Base-by-base conservation (phyloP, 768 basidiomycete genomes). In the Auriscalpium vulgare region DNA sequence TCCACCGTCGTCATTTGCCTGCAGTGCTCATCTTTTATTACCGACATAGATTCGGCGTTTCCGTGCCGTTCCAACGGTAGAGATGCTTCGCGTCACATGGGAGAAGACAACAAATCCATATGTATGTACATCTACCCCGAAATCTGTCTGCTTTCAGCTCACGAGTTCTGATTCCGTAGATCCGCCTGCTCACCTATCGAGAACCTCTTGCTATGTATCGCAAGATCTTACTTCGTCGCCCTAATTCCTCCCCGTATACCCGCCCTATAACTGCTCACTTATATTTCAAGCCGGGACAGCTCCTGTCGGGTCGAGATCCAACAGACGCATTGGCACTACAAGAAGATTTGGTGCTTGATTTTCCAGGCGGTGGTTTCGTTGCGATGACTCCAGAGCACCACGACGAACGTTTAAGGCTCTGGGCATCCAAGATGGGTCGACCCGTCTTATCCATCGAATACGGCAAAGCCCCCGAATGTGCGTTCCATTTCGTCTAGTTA, bases 371-470 rank as follows among this genome's bases (percentile, higher is more conserved):
- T 7, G 97, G 97, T 0, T 99, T 97, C 69, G 86, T 98, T 50
- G 89, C 92, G 21, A 97, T 98, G 94, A 82, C 80, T 6, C 97
- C 97, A 2, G 88, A 91, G 64, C 94, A 97, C 69, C 97, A 99
- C 62, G 95, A 97, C 71, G 95, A 98, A 67, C 80, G 97, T 13
- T 75, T 97, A 55, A 77, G 90, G 52, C 77, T 79, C 62, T 98
- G 97, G 95, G 88, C 94, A 4, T 72, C 82, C 36, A 77, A 75
- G 49, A 91, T 90, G 0, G 80, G 86, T 11, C 85, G 83, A 65
- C 88, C 90, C 13, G 81, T 97, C 3, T 72, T 98, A 40, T 78
- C 90, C 10, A 79, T 98, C 47, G 92, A 98, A 59, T 98, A 98
- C 68, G 92, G 94, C 37, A 99, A 98, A 72, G 90, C 94, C 21